Conservation (phyloP, 2,329 filamentous ascomycete genomes). For the Macrophomina phaseolina region DNA sequence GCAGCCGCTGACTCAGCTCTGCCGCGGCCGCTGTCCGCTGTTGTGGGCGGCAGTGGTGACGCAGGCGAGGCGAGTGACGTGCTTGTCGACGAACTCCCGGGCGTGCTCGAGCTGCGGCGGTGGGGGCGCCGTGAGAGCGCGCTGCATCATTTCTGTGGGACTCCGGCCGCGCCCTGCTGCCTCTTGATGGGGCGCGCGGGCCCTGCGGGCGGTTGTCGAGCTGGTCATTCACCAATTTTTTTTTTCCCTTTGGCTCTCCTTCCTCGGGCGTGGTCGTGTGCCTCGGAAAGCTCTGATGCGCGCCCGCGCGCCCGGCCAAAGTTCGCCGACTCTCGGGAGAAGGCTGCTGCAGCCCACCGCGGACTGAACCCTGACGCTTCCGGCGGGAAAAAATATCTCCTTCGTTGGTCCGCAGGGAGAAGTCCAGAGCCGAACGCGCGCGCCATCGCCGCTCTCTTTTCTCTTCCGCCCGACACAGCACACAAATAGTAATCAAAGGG, state of each 20-base stretch:
- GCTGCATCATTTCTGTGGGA: slow-evolving; percentile 23
- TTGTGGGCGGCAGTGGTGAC: neutral
- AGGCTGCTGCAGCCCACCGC: slow-evolving; percentile 1
- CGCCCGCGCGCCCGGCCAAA: slow-evolving; percentile 22
- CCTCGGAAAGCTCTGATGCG: slow-evolving; percentile 20
- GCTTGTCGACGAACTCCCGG: neutral
- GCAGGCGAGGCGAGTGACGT: slow-evolving; percentile 2
- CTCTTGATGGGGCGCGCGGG: neutral
- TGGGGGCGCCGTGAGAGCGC: neutral
- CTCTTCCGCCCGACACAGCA: neutral
- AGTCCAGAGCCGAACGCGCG: neutral
- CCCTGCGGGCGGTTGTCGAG: slow-evolving; percentile 4
- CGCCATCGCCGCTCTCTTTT: neutral
- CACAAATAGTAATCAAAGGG: neutral
- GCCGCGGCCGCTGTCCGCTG: no score
- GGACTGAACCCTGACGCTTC: slow-evolving; percentile 1
- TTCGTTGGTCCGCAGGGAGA: neutral
- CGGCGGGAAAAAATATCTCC: neutral
- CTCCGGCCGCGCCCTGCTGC: slow-evolving; percentile 5
- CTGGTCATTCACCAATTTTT: neutral
- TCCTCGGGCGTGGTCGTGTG: slow-evolving; percentile 14
- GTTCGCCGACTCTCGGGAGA: slow-evolving; percentile 23
- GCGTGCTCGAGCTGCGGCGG: neutral
- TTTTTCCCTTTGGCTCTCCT: neutral
- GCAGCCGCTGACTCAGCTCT: slow-evolving; percentile 2